Evolutionary conservation across 2,329 filamentous ascomycete species (phyloP).

Genomic region (Verruconis gallopava): DNA sequence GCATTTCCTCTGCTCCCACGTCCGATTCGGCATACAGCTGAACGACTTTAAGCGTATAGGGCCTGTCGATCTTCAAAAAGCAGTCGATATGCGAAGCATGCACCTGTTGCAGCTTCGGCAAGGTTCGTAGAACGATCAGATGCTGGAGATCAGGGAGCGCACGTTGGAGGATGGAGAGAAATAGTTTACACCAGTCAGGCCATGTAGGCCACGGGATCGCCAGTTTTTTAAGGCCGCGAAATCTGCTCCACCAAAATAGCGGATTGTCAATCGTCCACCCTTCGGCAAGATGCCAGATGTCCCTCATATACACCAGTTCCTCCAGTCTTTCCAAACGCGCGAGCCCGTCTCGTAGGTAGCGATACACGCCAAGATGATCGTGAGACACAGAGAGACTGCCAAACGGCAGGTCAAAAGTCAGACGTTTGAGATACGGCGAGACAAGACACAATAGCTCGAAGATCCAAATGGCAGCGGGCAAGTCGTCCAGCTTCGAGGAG

Average conservation of each 20-base stretch:
- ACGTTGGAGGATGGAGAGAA: background rate
- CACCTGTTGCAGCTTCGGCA: background rate
- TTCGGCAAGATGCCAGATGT: slow-evolving; percentile 23
- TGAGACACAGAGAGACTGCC: slow-evolving; percentile 29
- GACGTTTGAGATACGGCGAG: slow-evolving; percentile 28
- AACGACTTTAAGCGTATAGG: background rate
- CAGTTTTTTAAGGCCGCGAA: background rate
- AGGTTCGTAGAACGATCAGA: background rate
- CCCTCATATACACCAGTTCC: slow-evolving; percentile 35
- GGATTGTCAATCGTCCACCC: background rate
- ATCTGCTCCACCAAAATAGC: background rate
- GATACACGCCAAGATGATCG: slow-evolving; percentile 26
- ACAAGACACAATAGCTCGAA: slow-evolving; percentile 32
- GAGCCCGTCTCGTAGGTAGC: slow-evolving; percentile 33
- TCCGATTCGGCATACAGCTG: too few species aligned
- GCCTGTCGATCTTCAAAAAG: background rate
- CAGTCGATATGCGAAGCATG: background rate
- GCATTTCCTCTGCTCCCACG: background rate
- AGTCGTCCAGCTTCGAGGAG: slow-evolving; percentile 26
- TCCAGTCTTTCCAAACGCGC: slow-evolving; percentile 30
- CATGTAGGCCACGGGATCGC: background rate
- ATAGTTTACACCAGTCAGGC: background rate
- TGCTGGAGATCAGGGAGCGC: background rate
- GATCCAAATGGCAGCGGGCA: slow-evolving; percentile 28
- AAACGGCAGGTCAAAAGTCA: slow-evolving; percentile 38